Evolutionary conservation across 495 filamentous ascomycete genomes (phyloP).

Genomic region (Apodospora peruviana): DNA sequence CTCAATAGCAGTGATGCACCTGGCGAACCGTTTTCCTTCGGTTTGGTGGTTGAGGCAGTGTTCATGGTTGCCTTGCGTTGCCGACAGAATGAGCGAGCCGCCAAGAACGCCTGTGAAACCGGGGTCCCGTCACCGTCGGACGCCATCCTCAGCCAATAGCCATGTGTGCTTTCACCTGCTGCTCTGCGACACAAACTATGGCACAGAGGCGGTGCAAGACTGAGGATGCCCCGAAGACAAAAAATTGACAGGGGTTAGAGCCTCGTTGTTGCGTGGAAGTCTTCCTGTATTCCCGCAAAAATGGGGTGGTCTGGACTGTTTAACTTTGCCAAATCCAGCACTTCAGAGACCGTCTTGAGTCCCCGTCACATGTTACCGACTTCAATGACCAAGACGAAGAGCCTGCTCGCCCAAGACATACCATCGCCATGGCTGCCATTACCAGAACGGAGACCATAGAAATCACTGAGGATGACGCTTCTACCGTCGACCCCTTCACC

Average conservation of each 20-base stretch:
- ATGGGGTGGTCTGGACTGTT: too few species aligned
- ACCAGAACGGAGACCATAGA: not conserved
- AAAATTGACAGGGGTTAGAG: not conserved
- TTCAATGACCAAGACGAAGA: too few species aligned
- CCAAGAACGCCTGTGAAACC: too few species aligned
- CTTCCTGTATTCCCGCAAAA: too few species aligned
- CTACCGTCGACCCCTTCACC: not conserved
- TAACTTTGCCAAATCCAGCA: too few species aligned
- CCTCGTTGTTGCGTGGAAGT: too few species aligned
- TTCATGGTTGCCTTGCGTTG: conserved; percentile 2
- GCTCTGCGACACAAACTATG: not conserved
- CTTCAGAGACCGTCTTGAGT: too few species aligned
- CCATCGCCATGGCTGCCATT: not conserved
- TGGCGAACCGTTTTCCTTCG: not conserved
- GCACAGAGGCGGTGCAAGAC: not conserved
- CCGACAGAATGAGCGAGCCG: not conserved
- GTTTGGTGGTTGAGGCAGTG: not conserved
- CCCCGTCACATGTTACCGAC: too few species aligned
- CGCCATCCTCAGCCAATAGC: too few species aligned
- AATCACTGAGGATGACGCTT: not conserved
- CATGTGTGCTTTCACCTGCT: not conserved
- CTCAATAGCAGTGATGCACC: not conserved
- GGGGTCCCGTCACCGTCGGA: too few species aligned
- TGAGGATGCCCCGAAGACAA: not conserved
- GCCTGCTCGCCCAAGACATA: too few species aligned